Evolutionary conservation across 192 early-diverging fungal genomes (phyloP).

Genomic region (Mortierella hygrophila): DNA sequence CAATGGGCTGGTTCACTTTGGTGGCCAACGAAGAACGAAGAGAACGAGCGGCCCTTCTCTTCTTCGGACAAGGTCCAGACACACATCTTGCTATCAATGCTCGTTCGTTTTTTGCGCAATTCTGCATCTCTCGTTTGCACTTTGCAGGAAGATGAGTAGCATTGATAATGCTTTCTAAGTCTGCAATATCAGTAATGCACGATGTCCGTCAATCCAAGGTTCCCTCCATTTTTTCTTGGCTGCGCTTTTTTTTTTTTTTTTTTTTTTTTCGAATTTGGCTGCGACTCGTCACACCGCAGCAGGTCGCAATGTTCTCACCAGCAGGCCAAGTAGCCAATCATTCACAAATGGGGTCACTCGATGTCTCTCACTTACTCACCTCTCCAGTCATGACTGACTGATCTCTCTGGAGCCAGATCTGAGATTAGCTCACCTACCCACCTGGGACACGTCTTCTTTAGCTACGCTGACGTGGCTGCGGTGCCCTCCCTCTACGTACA

Average conservation of each 20-base stretch:
- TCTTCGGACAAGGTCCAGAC: too few species aligned
- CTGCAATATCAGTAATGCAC: not conserved
- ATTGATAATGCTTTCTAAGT: not conserved
- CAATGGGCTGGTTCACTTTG: too few species aligned
- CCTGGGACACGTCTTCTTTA: not conserved
- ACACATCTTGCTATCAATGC: not conserved
- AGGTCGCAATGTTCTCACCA: not conserved
- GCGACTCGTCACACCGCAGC: not conserved
- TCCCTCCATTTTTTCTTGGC: constrained; percentile 4
- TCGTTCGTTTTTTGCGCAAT: not conserved
- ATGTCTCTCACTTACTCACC: too few species aligned
- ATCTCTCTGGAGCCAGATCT: not conserved
- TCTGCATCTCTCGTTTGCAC: too few species aligned
- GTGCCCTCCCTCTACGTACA: not conserved
- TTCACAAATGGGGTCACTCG: too few species aligned
- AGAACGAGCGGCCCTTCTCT: too few species aligned
- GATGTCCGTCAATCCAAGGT: not conserved
- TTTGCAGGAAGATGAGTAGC: too few species aligned
- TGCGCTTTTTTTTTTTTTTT: constrained; percentile 3
- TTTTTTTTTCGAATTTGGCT: not conserved
- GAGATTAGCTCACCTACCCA: too few species aligned
- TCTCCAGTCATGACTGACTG: not conserved
- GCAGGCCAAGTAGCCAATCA: too few species aligned
- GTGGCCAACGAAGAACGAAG: too few species aligned
- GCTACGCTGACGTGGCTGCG: not conserved